A percentile compares a stretch with the other conserved stretches of the same genome.
Conservation (phyloP, 2,329 filamentous ascomycete genomes). For the Sclerotinia sclerotiorum region DNA sequence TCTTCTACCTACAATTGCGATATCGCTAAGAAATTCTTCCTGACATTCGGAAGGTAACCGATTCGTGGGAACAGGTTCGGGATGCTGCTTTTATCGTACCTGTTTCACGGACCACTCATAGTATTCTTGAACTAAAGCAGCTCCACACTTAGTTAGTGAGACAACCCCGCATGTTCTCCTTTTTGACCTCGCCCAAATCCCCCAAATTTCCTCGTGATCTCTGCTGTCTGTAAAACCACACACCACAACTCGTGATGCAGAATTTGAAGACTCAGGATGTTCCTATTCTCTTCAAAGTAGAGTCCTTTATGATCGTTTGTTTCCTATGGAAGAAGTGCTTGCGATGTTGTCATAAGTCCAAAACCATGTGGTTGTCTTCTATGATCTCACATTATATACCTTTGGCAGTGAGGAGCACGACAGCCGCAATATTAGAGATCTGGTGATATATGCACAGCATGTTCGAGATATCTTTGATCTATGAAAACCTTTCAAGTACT, state of each 20-base stretch:
- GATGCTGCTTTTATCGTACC: conserved; percentile 6
- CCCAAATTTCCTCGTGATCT: background rate
- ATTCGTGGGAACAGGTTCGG: background rate
- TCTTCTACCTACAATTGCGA: conserved; percentile 21
- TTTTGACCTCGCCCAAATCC: background rate
- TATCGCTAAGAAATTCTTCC: conserved; percentile 19
- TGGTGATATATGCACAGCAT: background rate
- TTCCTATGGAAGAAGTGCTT: background rate
- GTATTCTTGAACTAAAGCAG: conserved; percentile 7
- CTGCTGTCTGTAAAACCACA: background rate
- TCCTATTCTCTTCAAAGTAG: background rate
- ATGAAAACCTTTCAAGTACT: background rate
- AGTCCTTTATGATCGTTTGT: background rate
- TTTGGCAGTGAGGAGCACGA: background rate
- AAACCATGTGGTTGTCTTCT: background rate
- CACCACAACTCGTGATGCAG: background rate
- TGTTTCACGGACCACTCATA: background rate
- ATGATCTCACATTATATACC: background rate
- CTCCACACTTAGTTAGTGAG: background rate
- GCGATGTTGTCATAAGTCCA: background rate
- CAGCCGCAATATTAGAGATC: background rate
- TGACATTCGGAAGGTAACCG: conserved; percentile 10
- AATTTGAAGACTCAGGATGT: background rate
- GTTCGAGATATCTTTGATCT: background rate
- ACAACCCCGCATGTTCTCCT: background rate